Evolutionary conservation across 1,139 yeast genomes (phyloP).

Genomic region (Candida pseudoviswanathii): DNA sequence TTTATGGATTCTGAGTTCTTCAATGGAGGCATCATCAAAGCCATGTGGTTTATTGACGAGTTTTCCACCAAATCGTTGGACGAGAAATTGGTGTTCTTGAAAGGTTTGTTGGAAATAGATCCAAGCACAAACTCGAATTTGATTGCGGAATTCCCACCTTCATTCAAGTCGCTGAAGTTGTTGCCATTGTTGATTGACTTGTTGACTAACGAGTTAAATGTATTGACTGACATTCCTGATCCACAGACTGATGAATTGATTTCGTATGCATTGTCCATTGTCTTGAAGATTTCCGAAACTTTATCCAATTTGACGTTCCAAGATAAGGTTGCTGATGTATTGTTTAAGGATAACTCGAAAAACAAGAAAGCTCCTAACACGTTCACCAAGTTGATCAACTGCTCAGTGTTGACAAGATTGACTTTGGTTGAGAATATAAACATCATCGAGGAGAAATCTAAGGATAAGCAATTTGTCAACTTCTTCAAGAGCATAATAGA

Average conservation of each 20-base stretch:
- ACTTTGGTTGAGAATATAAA: conserved; percentile 58
- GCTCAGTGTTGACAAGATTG: conserved; percentile 38
- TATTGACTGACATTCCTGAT: conserved; percentile 21
- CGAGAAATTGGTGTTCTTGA: conserved; percentile 71
- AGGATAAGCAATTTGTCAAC: conserved; percentile 44
- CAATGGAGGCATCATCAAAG: conserved; percentile 80
- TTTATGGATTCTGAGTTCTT: conserved; percentile 59
- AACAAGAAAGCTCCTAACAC: conserved; percentile 38
- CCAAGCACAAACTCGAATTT: conserved; percentile 30
- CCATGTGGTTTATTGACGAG: conserved; percentile 82
- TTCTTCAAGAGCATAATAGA: conserved; percentile 33
- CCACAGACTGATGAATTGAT: conserved; percentile 40
- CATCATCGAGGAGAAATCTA: conserved; percentile 54
- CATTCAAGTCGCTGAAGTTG: conserved; percentile 70
- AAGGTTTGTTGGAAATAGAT: conserved; percentile 52
- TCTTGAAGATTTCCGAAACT: conserved; percentile 63
- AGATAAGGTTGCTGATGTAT: conserved; percentile 56
- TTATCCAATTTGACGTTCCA: conserved; percentile 78
- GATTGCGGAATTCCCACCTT: conserved; percentile 68
- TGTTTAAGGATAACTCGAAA: conserved; percentile 34
- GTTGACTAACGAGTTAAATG: conserved; percentile 35
- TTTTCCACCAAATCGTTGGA: conserved; percentile 71
- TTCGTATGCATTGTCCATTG: conserved; percentile 55
- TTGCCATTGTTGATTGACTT: conserved; percentile 66
- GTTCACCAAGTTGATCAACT: conserved; percentile 42